Evolutionary conservation across 257 asterid genomes (phyloP), one percentile per base, ranked within the genome.

Genomic region (Ballota nigra): DNA sequence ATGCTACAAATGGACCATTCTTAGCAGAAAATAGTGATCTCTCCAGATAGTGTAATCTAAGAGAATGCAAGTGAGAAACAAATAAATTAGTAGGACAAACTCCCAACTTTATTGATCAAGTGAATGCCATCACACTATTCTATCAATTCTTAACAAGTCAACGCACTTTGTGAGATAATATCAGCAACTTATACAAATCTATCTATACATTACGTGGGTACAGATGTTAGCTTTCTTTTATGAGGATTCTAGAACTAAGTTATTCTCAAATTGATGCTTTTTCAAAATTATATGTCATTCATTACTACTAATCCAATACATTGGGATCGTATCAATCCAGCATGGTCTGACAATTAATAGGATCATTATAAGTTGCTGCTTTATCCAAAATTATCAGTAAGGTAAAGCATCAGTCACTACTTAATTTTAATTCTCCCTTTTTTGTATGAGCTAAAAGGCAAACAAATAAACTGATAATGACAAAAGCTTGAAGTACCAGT

Each of bases 401-500:
- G 52, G 68, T 16, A 59, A 29, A 28, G 43, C 34, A 62, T 18
- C 31, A 28, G 11, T 20, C 33, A 11, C 68, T 64, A 3, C 58
- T 43, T 43, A 65, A 2, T 45, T 45, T 26, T 6, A 26, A 15
- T 31, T 24, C 11, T 23, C 57, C 38, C 57, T 8, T 22, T n/a
- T 63, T 19, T 5, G 19, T 45, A 36, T 36, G 7, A 69, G 52
- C 40, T 49, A 55, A 69, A 26, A 22, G 34, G 18, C 34, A 67
- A 4, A 19, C 5, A 51, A 18, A 36, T 22, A 76, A 28, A 24
- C 10, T 28, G 65, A 22, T 26, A 64, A 19, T 41, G 68, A 15
- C 26, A 10, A 77, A 71, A 45, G 72, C 75, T 51, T 45, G 45
- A 77, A 53, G 65, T 56, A 61, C 58, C 8, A 53, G 65, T 56